Evolutionary conservation across 2,329 filamentous ascomycete species (phyloP).

Genomic region (Davidsoniella australis): DNA sequence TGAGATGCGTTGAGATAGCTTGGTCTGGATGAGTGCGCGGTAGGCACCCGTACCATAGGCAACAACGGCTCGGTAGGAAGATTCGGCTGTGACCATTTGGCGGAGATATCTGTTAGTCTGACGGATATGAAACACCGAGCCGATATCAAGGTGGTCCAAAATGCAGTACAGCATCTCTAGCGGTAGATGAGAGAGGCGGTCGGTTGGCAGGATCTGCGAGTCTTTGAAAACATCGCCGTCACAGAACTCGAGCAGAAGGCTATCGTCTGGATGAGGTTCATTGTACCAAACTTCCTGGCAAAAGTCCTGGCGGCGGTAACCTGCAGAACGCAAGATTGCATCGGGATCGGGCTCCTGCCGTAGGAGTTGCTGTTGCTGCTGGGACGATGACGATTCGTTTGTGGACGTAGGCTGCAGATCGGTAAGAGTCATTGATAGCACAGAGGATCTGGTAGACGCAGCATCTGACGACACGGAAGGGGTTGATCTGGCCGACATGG

Average conservation of each 20-base stretch:
- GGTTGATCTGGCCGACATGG: too few species aligned
- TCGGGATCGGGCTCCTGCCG: too few species aligned
- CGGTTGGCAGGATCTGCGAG: neutral
- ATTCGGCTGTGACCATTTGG: neutral
- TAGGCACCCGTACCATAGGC: neutral
- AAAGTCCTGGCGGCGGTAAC: neutral
- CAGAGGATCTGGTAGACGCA: too few species aligned
- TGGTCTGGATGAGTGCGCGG: neutral
- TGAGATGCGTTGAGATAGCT: neutral
- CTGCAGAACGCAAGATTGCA: neutral
- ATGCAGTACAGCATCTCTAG: neutral
- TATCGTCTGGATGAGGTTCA: neutral
- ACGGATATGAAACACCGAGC: conserved; percentile 1
- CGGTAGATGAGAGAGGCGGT: neutral
- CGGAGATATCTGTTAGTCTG: conserved; percentile 3
- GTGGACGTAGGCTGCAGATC: too few species aligned
- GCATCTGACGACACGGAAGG: too few species aligned
- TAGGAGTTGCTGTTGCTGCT: too few species aligned
- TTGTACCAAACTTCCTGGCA: neutral
- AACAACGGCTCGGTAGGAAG: neutral
- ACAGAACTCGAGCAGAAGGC: neutral
- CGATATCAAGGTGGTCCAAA: neutral
- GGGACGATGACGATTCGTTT: too few species aligned
- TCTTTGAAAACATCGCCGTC: too few species aligned
- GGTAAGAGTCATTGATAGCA: too few species aligned